Percentiles rank a stretch among this genome's conserved stretches.
These are phyloP conservation scores for Metarhizium robertsii DNA, from an alignment of 2,329 filamentous ascomycete species.

Conservation along the genomic window DNA sequence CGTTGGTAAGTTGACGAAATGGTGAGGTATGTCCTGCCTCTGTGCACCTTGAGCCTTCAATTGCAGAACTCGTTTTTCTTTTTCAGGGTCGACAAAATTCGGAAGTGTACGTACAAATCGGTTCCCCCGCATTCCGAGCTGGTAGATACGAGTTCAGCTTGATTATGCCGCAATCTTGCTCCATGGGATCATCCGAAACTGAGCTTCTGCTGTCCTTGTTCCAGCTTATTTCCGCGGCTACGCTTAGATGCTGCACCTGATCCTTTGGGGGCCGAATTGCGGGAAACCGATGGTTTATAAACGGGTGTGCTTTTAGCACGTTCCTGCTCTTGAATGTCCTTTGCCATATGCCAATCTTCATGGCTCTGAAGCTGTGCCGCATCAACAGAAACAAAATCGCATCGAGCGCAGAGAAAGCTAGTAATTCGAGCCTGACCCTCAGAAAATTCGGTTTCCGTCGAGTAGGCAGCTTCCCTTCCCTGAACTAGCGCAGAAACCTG, in stretches of 20 bases:
- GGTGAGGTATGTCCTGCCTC: not conserved
- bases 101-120: not conserved
- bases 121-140: not conserved
- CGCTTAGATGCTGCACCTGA: conserved; percentile 31
- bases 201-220: conserved; percentile 52
- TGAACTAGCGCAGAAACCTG: not conserved
- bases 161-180: not conserved
- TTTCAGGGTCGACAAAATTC: not conserved
- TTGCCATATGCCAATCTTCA: conserved; percentile 89
- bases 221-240: conserved; percentile 29
- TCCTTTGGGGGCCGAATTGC: conserved; percentile 19
- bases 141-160: not conserved
- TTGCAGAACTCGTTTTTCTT: not conserved
- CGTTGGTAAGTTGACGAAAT: not conserved
- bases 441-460: not conserved
- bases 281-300: conserved; percentile 22
- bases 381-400: conserved; percentile 49
- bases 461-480: not conserved
- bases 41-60: not conserved
- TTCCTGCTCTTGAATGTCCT: conserved; percentile 64
- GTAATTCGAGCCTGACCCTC: conserved; percentile 11
- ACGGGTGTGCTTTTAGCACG: conserved; percentile 39
- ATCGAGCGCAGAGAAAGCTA: conserved; percentile 50
- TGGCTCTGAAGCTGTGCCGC: conserved; percentile 61
- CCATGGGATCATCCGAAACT: conserved; percentile 41